Conservation (phyloP, 192 early-diverging fungal genomes). For the Linnemannia zychae region DNA sequence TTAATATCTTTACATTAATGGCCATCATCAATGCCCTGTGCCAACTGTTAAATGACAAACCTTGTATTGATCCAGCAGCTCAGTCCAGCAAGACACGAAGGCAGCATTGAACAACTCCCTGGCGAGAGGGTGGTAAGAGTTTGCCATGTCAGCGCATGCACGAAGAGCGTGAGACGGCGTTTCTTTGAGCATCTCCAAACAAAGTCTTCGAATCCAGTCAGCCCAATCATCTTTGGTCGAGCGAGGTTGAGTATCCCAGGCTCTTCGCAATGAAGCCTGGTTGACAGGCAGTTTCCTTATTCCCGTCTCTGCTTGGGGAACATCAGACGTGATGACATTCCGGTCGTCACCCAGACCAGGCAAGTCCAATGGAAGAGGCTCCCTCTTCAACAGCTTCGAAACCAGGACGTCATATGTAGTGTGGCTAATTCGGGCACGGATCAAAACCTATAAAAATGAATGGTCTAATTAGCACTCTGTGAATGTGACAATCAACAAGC, state of each 20-base stretch:
- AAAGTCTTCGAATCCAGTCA: constrained; percentile 94
- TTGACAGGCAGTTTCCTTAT: constrained; percentile 88
- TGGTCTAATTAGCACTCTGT: neutral
- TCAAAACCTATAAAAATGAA: constrained; percentile 58
- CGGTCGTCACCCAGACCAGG: constrained; percentile 66
- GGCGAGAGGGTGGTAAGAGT: constrained; percentile 83
- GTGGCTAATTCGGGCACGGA: constrained; percentile 74
- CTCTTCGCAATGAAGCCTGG: constrained; percentile 84
- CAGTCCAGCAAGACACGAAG: constrained; percentile 97
- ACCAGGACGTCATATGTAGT: constrained; percentile 83
- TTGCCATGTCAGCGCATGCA: constrained; percentile 88
- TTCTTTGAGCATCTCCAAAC: constrained; percentile 93
- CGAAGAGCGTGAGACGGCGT: constrained; percentile 96
- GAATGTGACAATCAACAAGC: neutral
- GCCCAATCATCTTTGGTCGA: constrained; percentile 95
- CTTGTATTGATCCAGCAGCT: constrained; percentile 90
- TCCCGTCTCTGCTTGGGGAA: constrained; percentile 67
- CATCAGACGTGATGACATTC: constrained; percentile 62
- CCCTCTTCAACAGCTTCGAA: constrained; percentile 79
- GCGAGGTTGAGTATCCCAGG: constrained; percentile 91
- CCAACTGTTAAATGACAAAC: constrained; percentile 16
- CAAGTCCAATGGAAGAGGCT: constrained; percentile 78
- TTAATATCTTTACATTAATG: neutral
- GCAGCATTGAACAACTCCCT: constrained; percentile 95
- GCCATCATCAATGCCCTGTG: neutral